Percentiles rank a stretch among this genome's conserved stretches.
Evolutionary conservation across 2,329 filamentous ascomycete genomes (phyloP).

Genomic region (Fusarium abutilonis): DNA sequence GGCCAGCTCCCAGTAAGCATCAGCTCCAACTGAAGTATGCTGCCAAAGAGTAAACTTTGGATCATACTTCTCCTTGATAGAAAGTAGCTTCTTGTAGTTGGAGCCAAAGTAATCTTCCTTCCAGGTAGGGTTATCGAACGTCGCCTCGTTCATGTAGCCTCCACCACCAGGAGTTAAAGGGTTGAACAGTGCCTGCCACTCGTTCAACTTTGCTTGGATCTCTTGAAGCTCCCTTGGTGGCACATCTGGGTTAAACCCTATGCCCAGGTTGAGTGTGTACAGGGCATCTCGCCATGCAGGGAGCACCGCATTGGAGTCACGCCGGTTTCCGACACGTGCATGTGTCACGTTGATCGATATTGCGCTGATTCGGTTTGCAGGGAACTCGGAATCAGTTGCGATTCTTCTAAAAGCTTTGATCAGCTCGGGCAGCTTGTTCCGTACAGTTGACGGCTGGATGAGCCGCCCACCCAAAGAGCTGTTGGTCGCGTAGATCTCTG

Average conservation of each 20-base stretch:
- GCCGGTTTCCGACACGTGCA: not conserved
- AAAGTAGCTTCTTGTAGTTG: constrained; percentile 54
- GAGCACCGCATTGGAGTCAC: not conserved
- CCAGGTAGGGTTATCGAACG: constrained; percentile 55
- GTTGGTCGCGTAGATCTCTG: not conserved
- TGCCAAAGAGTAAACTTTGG: constrained; percentile 27
- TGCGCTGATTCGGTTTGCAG: not conserved
- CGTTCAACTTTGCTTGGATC: not conserved
- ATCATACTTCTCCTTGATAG: constrained; percentile 62
- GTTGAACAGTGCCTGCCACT: constrained; percentile 33
- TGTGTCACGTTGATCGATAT: not conserved
- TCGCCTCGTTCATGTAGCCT: constrained; percentile 61
- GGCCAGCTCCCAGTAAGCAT: not conserved
- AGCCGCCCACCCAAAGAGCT: not conserved
- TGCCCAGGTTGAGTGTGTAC: not conserved
- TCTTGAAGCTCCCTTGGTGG: not conserved
- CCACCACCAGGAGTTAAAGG: constrained; percentile 45
- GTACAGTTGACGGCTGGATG: not conserved
- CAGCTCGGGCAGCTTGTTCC: not conserved
- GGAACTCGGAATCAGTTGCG: not conserved
- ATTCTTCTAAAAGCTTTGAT: not conserved
- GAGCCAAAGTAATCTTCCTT: constrained; percentile 56
- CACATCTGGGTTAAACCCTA: not conserved
- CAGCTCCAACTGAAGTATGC: not conserved
- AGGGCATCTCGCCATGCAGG: not conserved